These are phyloP conservation scores for Claviceps cyperi DNA, from an alignment of 2,329 filamentous ascomycete species.

Conservation along the genomic window DNA sequence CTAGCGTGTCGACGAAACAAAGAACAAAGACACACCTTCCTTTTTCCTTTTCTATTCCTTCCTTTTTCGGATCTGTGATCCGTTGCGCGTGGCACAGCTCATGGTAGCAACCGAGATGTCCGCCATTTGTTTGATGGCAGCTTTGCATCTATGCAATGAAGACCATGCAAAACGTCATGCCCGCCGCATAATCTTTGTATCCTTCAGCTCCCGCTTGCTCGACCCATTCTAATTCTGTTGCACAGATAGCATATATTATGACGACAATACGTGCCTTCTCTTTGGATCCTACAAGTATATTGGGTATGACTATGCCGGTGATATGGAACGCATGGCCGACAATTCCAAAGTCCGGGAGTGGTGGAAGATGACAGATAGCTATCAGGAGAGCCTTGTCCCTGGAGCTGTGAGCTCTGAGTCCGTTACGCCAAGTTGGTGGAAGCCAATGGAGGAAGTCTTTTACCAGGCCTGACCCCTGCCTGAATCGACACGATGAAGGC, in stretches of 20 bases:
- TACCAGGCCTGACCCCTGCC: conserved; percentile 30
- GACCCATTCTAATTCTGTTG: neutral
- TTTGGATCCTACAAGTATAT: conserved; percentile 70
- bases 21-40: neutral
- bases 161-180: neutral
- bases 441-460: conserved; percentile 54
- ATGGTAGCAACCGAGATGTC: neutral
- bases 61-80: neutral
- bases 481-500: neutral
- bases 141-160: neutral
- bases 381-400: conserved; percentile 51
- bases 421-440: conserved; percentile 54
- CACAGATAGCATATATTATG: conserved; percentile 59
- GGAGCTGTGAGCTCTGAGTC: conserved; percentile 44
- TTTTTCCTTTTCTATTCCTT: neutral
- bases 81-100: neutral
- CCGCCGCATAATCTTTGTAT: neutral
- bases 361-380: conserved; percentile 69
- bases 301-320: conserved; percentile 55
- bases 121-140: neutral
- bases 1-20: neutral
- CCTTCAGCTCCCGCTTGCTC: neutral
- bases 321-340: conserved; percentile 63
- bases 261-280: conserved; percentile 45
- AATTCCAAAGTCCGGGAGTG: conserved; percentile 62